Base-by-base conservation (phyloP, 108 stramenopile species). In the Pseudonitzschia multiseries region DNA sequence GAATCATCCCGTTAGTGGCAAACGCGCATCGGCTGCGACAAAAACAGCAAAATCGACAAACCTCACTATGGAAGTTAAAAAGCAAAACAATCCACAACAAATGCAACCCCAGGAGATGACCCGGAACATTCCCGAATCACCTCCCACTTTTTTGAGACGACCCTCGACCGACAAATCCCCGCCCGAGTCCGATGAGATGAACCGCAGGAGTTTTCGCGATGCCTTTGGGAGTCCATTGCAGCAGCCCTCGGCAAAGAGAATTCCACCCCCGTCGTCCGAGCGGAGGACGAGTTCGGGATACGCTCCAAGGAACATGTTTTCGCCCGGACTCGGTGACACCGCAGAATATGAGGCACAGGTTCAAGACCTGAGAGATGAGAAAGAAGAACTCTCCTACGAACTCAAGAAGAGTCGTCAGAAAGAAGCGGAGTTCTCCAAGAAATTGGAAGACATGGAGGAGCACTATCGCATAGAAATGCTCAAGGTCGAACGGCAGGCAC, bases 391-490 rank as follows among this genome's bases (percentile, higher is more conserved):
- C 8, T 60, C 76, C 41, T 48, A 68, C 62, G 74, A 89, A 46
- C 42, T 88, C 14, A 64, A 73, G 33, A 78, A 71, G 27, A 69
- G 68, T 26, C 70, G 74, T 10, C 63, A 83, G 53, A 81, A 83
- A 52, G 93, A 94, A 70, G 65, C 66, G 9, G 82, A 85, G 50
- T 73, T 86, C 5, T 48, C 61, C 0, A 22, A 57, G 24, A 75
- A 81, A 72, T 32, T 89, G 51, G 88, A 94, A 57, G 77, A 84
- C 27, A 40, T 74, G 42, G 79, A 85, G 41, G 74, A 81, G 15
- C 66, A 74, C 18, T 81, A 79, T 42, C 81, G 89, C 31, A 79
- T 85, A 40, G 83, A 94, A 70, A 85, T 89, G 86, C 80, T 94
- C 60, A 82, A 86, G 61, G 33, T 87, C 18, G 93, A 94, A 69